phyloP scores from a whole-genome alignment of 441 rosid genomes.

The Rhodomyrtus psidioides region DNA sequence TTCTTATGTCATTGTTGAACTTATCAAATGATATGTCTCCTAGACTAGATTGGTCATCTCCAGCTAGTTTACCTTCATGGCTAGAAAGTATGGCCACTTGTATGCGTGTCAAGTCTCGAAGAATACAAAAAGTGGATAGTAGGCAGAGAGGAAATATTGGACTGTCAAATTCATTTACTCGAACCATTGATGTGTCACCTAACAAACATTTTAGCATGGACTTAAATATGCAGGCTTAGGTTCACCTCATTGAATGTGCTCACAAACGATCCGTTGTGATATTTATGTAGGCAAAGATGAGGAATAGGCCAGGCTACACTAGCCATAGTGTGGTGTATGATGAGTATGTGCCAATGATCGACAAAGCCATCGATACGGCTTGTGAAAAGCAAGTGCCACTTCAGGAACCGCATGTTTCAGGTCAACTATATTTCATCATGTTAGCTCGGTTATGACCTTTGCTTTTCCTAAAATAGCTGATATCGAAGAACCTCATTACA shows the following conservation, averaged over 20 bases:
- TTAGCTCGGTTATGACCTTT: not conserved
- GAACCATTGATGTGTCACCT: not conserved
- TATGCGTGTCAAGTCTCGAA: not conserved
- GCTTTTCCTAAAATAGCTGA: not conserved
- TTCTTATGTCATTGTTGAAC: not conserved
- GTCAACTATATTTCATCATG: not conserved
- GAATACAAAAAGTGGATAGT: not conserved
- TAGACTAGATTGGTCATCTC: not conserved
- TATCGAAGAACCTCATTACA: not conserved
- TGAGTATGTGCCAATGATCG: constrained; percentile 11
- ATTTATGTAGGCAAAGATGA: not conserved
- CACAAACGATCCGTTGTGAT: not conserved
- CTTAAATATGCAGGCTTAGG: not conserved
- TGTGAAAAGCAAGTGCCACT: constrained; percentile 3
- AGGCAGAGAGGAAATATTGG: not conserved
- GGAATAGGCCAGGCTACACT: not conserved
- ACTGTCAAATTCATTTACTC: not conserved
- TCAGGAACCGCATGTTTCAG: not conserved
- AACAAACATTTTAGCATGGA: not conserved
- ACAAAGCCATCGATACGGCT: constrained; percentile 5
- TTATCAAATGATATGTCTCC: not conserved
- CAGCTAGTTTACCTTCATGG: not conserved
- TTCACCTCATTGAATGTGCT: not conserved
- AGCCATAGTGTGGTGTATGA: not conserved
- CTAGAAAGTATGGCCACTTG: not conserved